Evolutionary conservation across 371 early-diverging fungal genomes (phyloP).

Genomic region (Nosema muscidifuracis): DNA sequence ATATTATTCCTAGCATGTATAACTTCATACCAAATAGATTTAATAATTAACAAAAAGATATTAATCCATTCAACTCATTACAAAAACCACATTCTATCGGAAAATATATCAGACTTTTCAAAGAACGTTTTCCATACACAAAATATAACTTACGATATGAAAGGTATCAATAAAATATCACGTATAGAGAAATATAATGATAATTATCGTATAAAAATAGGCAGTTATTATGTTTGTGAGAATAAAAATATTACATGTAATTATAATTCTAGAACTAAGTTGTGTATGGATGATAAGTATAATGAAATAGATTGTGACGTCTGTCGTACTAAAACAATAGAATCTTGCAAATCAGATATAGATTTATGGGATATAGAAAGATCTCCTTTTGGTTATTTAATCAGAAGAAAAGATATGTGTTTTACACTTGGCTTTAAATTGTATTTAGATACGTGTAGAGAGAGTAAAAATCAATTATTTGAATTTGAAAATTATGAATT

Average conservation of each 20-base stretch:
- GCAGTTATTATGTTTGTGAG: neutral
- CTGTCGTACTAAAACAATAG: neutral
- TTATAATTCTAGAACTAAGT: neutral
- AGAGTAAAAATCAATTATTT: constrained; percentile 19
- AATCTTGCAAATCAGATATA: neutral
- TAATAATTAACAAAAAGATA: neutral
- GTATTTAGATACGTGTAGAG: constrained; percentile 3
- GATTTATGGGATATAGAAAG: constrained; percentile 29
- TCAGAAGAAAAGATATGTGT: constrained; percentile 15
- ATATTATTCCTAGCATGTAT: too few species aligned
- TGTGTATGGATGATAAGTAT: constrained; percentile 2
- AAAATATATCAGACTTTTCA: neutral
- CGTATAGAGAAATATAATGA: neutral
- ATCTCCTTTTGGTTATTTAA: constrained; percentile 3
- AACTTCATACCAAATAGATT: too few species aligned
- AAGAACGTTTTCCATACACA: neutral
- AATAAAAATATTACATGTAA: neutral
- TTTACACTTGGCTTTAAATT: constrained; percentile 7
- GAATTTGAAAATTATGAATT: constrained; percentile 27
- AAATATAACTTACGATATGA: neutral
- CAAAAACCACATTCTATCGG: neutral
- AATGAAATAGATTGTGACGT: constrained; percentile 9
- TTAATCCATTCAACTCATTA: neutral
- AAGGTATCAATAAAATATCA: constrained; percentile 6
- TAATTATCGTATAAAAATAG: constrained; percentile 4